Conservation (phyloP, 108 stramenopile genomes). For the Discostella pseudostelligera region DNA sequence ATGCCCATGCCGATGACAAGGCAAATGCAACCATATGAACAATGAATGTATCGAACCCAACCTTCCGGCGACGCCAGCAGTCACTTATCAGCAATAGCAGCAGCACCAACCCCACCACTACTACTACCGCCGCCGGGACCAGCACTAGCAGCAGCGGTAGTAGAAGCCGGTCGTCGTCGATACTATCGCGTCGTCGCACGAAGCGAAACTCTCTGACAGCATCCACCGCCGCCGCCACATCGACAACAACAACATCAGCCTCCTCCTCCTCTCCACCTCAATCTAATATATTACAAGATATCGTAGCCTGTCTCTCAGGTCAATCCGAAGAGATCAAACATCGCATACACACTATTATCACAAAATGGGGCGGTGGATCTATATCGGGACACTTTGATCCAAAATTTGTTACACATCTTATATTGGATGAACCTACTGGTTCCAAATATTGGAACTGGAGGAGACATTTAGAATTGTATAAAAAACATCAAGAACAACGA, state of each 20-base stretch:
- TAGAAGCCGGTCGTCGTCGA: neutral
- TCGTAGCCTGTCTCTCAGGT: conserved; percentile 8
- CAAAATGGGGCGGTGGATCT: neutral
- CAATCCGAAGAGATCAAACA: neutral
- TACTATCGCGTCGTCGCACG: neutral
- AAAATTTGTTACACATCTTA: neutral
- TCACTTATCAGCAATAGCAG: neutral
- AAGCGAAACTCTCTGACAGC: neutral
- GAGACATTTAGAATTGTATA: neutral
- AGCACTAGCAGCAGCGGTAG: neutral
- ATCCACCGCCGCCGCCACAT: too few species aligned
- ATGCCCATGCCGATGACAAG: neutral
- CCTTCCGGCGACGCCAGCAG: conserved; percentile 7
- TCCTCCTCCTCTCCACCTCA: neutral
- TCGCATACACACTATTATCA: conserved; percentile 4
- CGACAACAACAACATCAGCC: neutral
- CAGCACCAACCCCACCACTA: neutral
- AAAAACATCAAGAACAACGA: neutral
- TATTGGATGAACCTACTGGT: neutral
- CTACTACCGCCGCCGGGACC: neutral
- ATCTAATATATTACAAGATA: neutral
- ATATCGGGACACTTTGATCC: conserved; percentile 8
- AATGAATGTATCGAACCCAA: conserved; percentile 10
- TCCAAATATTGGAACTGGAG: conserved; percentile 7
- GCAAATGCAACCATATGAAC: neutral